phyloP scores from a whole-genome alignment of 192 early-diverging fungal genomes.

The Mycoemilia scoparia region DNA sequence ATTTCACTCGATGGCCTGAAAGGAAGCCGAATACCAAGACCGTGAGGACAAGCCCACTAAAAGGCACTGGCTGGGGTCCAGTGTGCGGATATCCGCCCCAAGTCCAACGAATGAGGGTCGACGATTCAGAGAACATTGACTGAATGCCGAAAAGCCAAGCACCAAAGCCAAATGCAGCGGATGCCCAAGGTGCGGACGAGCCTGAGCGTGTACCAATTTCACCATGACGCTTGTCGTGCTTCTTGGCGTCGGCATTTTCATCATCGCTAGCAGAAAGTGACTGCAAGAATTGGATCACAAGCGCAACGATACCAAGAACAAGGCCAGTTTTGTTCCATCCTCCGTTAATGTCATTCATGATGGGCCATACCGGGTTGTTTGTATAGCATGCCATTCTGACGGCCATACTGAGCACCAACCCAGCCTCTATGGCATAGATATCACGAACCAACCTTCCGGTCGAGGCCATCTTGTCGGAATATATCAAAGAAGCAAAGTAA shows the following conservation, averaged over 20 bases:
- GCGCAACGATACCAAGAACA: constrained; percentile 38
- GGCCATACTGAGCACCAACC: constrained; percentile 44
- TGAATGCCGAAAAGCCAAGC: constrained; percentile 50
- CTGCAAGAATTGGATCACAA: constrained; percentile 34
- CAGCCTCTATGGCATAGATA: constrained; percentile 43
- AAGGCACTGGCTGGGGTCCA: constrained; percentile 53
- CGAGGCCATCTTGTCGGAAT: constrained; percentile 28
- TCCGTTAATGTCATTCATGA: constrained; percentile 53
- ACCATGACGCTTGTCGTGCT: constrained; percentile 2
- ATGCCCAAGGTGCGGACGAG: constrained; percentile 19
- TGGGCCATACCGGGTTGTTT: constrained; percentile 70
- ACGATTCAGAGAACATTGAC: constrained; percentile 57
- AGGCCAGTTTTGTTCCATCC: constrained; percentile 50
- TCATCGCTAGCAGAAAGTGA: background rate
- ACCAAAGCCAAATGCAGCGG: constrained; percentile 41
- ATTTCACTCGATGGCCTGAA: constrained; percentile 12
- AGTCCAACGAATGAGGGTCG: constrained; percentile 55
- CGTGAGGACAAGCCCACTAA: constrained; percentile 42
- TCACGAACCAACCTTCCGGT: constrained; percentile 40
- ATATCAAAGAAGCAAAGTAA: constrained; percentile 36
- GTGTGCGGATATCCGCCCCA: constrained; percentile 54
- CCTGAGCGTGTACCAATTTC: constrained; percentile 1
- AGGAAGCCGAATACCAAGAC: constrained; percentile 38
- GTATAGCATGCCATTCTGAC: constrained; percentile 60
- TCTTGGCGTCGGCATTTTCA: constrained; percentile 2